A percentile compares a stretch with the other conserved stretches of the same genome.
These are phyloP conservation scores for Pezicula radicicola DNA, from an alignment of 2,329 filamentous ascomycete species.

Conservation along the genomic window DNA sequence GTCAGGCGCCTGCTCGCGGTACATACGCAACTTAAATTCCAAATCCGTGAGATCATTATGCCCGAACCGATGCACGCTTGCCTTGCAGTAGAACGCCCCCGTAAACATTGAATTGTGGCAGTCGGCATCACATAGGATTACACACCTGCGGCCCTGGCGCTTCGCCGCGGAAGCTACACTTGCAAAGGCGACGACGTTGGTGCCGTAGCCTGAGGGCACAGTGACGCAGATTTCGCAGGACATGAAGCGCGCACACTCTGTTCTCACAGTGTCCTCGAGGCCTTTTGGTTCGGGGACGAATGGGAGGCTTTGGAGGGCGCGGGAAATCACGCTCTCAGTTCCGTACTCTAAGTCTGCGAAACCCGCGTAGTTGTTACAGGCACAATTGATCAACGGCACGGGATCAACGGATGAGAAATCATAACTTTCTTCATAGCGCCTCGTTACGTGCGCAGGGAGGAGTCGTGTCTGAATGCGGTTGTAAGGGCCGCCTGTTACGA, in stretches of 20 bases:
- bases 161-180: neutral
- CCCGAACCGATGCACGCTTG: neutral
- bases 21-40: neutral
- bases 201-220: neutral
- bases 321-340: neutral
- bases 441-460: neutral
- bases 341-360: neutral
- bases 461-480: neutral
- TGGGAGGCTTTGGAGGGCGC: neutral
- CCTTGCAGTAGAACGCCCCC: neutral
- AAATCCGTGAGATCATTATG: neutral
- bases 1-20: neutral
- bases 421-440: neutral
- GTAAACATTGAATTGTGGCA: neutral
- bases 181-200: neutral
- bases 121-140: neutral
- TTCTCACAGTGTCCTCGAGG: neutral
- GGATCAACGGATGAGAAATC: neutral
- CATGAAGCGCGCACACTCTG: neutral
- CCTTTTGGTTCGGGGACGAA: neutral
- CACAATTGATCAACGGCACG: neutral
- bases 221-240: neutral
- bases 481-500: neutral
- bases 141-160: neutral
- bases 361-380: neutral